Conservation (phyloP, 2,329 filamentous ascomycete genomes). For the Didymella exigua region DNA sequence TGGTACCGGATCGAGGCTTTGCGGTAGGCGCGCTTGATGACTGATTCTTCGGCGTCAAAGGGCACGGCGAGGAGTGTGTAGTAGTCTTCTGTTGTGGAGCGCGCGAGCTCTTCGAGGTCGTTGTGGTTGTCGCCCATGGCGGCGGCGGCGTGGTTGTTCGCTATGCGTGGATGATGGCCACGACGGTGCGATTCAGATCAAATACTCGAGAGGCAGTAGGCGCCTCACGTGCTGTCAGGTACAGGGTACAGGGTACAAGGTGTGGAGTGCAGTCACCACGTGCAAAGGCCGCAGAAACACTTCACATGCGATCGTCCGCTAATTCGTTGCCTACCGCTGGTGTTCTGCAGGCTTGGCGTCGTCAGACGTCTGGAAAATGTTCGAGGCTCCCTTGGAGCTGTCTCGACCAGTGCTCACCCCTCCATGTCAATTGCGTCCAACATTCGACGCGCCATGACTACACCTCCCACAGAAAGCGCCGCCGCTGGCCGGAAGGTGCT, state of each 20-base stretch:
- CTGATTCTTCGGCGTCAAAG: slow-evolving; percentile 67
- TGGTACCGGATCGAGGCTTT: slow-evolving; percentile 89
- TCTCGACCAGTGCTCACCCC: slow-evolving; percentile 5
- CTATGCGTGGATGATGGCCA: background rate
- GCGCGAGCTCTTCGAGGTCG: slow-evolving; percentile 52
- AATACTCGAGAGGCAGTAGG: background rate
- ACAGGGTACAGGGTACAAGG: background rate
- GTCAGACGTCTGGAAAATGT: slow-evolving; percentile 2
- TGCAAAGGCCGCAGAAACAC: slow-evolving; percentile 21
- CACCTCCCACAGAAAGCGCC: slow-evolving; percentile 29
- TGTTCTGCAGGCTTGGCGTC: slow-evolving; percentile 11
- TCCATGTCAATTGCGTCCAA: slow-evolving; percentile 31
- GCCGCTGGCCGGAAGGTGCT: slow-evolving; percentile 53
- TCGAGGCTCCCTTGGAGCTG: slow-evolving; percentile 1
- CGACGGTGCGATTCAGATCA: background rate
- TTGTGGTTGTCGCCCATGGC: slow-evolving; percentile 47
- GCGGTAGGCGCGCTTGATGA: slow-evolving; percentile 83
- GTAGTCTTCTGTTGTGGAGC: slow-evolving; percentile 63
- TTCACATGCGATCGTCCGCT: slow-evolving; percentile 26
- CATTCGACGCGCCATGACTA: slow-evolving; percentile 33
- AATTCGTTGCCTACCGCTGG: too few relatives aligned
- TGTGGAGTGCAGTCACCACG: background rate
- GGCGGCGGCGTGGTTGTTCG: background rate
- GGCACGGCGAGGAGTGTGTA: slow-evolving; percentile 76
- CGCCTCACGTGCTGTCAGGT: background rate